Evolutionary conservation across 2,329 filamentous ascomycete genomes (phyloP).

Genomic region (Scedosporium aurantiacum): DNA sequence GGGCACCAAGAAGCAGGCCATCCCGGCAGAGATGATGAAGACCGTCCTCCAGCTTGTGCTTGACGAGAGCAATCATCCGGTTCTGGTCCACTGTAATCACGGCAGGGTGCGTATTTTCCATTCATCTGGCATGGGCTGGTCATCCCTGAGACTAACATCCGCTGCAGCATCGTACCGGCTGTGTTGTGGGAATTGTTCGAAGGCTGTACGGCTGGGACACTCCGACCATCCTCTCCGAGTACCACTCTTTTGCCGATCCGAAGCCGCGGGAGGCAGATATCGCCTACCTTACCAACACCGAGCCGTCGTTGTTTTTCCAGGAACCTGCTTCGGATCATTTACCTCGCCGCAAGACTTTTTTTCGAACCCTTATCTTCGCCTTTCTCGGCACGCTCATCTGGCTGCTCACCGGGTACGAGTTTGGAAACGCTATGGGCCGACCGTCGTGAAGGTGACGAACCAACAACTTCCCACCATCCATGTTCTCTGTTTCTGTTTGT

Average conservation of each 20-base stretch:
- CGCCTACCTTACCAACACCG: slow-evolving; percentile 43
- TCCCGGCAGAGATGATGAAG: slow-evolving; percentile 56
- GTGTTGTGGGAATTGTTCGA: slow-evolving; percentile 70
- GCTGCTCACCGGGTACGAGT: slow-evolving; percentile 25
- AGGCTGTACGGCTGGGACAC: slow-evolving; percentile 60
- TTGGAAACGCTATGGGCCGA: slow-evolving; percentile 10
- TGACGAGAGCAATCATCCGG: slow-evolving; percentile 62
- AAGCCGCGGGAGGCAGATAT: slow-evolving; percentile 51
- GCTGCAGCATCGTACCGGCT: slow-evolving; percentile 70
- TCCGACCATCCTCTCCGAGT: slow-evolving; percentile 57
- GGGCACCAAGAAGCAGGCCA: slow-evolving; percentile 76
- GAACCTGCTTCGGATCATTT: not conserved
- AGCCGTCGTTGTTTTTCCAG: slow-evolving; percentile 18
- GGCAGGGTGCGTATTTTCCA: slow-evolving; percentile 48
- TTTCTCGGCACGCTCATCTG: slow-evolving; percentile 31
- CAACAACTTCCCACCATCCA: not conserved
- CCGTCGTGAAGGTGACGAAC: not conserved
- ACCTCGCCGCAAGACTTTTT: slow-evolving; percentile 21
- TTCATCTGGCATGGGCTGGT: not conserved
- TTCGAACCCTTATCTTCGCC: slow-evolving; percentile 31
- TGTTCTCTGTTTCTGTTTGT: not conserved
- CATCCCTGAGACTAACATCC: not conserved
- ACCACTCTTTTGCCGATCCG: slow-evolving; percentile 51
- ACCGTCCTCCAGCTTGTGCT: slow-evolving; percentile 61
- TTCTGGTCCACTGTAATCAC: slow-evolving; percentile 88